Base-by-base conservation (phyloP, 1,284 basidiomycete species). In the Jaminaea rosea region DNA sequence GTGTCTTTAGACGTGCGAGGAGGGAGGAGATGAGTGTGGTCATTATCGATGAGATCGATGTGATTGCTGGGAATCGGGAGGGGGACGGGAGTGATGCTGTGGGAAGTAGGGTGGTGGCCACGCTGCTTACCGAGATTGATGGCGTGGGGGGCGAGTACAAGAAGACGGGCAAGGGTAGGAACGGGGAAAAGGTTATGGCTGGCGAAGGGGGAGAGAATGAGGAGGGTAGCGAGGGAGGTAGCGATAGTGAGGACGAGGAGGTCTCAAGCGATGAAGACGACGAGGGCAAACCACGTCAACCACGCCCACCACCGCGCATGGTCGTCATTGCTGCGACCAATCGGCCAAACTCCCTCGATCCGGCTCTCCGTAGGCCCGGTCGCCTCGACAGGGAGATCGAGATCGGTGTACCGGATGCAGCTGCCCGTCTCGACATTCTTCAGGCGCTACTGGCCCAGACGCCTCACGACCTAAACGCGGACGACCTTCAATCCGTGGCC, bases 261-360 rank as follows among this genome's bases (percentile, higher is more conserved):
- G 29, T 15, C 10, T 26, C 37, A 17, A 29, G 24, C 15, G 41
- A 15, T 9, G 15, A 7, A 11, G 26, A 11, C 15, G 49, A 41
- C 10, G 31, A 11, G 1, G 31, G 46, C 9, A 42, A 55, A 8
- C n/a, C n/a, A n/a, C n/a, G n/a, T n/a, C n/a, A n/a, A n/a, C n/a
- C n/a, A n/a, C n/a, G n/a, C n/a, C n/a, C n/a, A n/a, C n/a, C n/a
- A n/a, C 26, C 37, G n/a, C 83, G 85, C 52, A 88, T 98, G 4
- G 86, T 98, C 3, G 88, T 99, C 19, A 88, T 99, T 56, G 94
- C 89, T 1, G 94, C 94, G 0, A 98, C 94, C 1, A 98, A 99
- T 75, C 80, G 94, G 29, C 93, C 91, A 3, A 97, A 98, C 72
- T 87, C 91, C 4, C 89, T 99, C 54, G 94, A 99, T 75, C 93